phyloP scores from a whole-genome alignment of 257 asterid genomes.

The Petunia axillaris region DNA sequence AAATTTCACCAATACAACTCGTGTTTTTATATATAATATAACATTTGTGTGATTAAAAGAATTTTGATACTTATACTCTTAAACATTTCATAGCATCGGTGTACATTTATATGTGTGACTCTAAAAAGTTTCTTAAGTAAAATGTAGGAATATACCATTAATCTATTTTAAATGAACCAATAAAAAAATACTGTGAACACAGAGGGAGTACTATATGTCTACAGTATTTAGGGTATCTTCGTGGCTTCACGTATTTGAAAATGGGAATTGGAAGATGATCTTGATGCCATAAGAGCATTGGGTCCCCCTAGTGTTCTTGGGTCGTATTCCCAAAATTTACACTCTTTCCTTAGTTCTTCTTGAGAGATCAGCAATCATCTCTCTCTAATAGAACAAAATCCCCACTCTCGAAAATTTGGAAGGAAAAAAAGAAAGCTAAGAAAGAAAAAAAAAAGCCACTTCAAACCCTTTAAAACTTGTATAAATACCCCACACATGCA shows the following conservation, averaged over 20 bases:
- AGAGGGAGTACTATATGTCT: no score
- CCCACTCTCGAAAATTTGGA: conserved; percentile 22
- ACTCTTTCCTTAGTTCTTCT: conserved; percentile 51
- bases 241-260: conserved; percentile 25
- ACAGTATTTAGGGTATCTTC: neutral
- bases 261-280: conserved; percentile 29
- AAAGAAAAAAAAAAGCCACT: neutral
- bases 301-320: conserved; percentile 68
- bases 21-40: no score
- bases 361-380: conserved; percentile 62
- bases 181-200: no score
- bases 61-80: no score
- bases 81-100: no score
- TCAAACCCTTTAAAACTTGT: conserved; percentile 37
- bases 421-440: neutral
- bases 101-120: no score
- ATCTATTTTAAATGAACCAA: no score
- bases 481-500: conserved; percentile 85
- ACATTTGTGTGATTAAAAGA: no score
- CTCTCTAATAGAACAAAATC: conserved; percentile 30
- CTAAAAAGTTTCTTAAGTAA: no score
- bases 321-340: conserved; percentile 52
- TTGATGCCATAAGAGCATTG: conserved; percentile 41
- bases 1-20: no score
- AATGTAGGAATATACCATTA: no score